Base-by-base conservation (phyloP, 2,329 filamentous ascomycete species). In the Pestalotiopsis sp. region DNA sequence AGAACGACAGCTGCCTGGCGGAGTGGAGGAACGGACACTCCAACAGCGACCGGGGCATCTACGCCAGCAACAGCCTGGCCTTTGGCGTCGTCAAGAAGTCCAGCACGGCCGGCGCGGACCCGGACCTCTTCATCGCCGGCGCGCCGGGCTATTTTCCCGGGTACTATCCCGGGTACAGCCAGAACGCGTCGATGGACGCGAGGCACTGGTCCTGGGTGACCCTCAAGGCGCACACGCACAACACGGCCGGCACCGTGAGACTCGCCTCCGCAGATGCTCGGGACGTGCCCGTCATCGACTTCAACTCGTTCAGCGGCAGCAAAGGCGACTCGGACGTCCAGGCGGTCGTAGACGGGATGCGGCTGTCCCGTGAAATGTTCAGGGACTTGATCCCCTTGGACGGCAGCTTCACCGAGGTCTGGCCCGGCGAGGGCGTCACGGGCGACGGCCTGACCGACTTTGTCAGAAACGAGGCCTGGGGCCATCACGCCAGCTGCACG, bases 401-500 rank as follows among this genome's bases (percentile, higher is more conserved):
- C 12, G 65, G 68, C 5, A 41, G 38, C 11, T 56, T 69, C 38
- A 52, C 41, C 45, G 66, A 67, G 23, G 52, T 52, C 5, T 60
- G 65, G 25, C 57, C 64, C 65, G 68, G 45, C 9, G n/a, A 25
- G 23, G 64, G 52, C 5, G 60, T 58, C 45, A 27, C 17, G 38
- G 49, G 31, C 56, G 62, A 64, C 4, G 56, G 66, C 45, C 31
- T 74, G 59, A 69, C 74, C 79, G 86, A 69, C 79, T 81, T 73
- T 67, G 68, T 75, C 23, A 69, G 73, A 61, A 80, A 84, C 49
- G 80, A 83, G 27, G 81, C 84, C 0, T 88, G 86, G 80, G 85
- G 86, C 0, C 87, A 89, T 75, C 87, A 90, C 75, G 85, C 85
- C 7, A 85, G 82, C 0, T 85, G 84, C 68, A 87, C 86, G 0